These are phyloP conservation scores for Triticum timopheevii DNA, from an alignment of 176 grass and related monocot species.

Conservation along the genomic window DNA sequence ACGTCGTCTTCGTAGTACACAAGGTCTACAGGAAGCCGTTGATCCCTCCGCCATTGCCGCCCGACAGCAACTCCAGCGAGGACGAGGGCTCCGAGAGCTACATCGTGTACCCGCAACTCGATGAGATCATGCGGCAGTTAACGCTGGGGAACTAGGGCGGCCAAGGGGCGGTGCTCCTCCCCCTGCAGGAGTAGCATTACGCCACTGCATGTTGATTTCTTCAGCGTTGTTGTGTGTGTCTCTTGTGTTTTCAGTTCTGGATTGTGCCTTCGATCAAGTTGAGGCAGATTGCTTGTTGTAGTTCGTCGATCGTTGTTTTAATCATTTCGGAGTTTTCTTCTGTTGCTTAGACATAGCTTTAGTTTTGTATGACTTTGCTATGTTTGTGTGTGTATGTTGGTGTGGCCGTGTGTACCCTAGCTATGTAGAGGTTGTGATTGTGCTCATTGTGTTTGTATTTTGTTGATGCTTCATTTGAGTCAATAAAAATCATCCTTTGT, in stretches of 20 bases:
- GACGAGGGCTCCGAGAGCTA: neutral
- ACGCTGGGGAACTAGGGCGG: neutral
- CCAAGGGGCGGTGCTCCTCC: neutral
- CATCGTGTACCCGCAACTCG: neutral
- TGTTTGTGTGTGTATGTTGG: no score
- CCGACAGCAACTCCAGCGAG: neutral
- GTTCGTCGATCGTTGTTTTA: no score
- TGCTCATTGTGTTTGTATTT: no score
- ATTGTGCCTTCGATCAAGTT: neutral
- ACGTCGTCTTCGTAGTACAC: neutral
- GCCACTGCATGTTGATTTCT: neutral
- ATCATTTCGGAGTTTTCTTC: no score
- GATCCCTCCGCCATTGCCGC: neutral
- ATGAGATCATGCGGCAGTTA: neutral
- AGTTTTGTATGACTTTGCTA: no score
- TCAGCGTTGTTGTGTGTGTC: neutral
- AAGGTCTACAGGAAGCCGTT: neutral
- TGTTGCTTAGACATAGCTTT: no score
- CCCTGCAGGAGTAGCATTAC: neutral
- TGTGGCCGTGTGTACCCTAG: no score
- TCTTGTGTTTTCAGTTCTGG: neutral
- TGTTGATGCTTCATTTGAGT: no score
- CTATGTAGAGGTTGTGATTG: no score
- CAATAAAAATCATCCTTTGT: no score
- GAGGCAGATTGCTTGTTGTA: neutral